Evolutionary conservation across 495 filamentous ascomycete genomes (phyloP), one percentile per base, ranked within the genome.

Genomic region (Acidiella bohemica): DNA sequence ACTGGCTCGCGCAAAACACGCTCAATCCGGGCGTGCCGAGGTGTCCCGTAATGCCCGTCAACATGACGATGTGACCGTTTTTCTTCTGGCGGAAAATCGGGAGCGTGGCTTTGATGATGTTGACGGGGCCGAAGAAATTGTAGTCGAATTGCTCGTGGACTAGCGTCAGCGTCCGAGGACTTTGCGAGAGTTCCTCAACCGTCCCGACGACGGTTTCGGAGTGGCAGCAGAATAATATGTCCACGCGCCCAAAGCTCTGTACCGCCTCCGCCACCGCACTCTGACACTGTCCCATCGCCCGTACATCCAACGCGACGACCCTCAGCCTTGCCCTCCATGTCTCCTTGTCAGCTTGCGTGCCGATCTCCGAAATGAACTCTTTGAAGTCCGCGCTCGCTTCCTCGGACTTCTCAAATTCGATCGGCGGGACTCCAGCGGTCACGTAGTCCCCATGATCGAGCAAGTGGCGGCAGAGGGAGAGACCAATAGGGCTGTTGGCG

Each of bases 101-200:
- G 21, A 97, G 66, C 9, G 76, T 72, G 17, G 86, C 80, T 59
- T 90, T 93, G 65, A 97, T 93, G 56, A 93, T 81, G 59, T 95
- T 96, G 47, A 95, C 75, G 24, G 87, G 84, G 0, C 84, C 84
- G 59, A 94, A 95, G 67, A 88, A 94, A 40, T 90, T 84, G 28
- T 76, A 78, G 58, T 95, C 88, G 61, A 95, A 95, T 57, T 94
- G 87, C 53, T 88, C 80, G 38, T 80, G 76, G 11, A 92, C 80
- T 3, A 93, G 67, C 34, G 80, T 82, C 52, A 76, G 64, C 11
- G 82, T 85, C 13, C 78, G 70, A 5, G 71, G 64, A n/a, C 71
- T 73, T 21, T 80, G 76, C 4, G 75, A 74, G 18, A 95, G 68
- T 59, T 97, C 90, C 58, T 97, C 90, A 10, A 97, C 78, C 10